Evolutionary conservation across 2,329 filamentous ascomycete genomes (phyloP), one percentile per base, ranked within the genome.

Genomic region (Boeremia exigua): DNA sequence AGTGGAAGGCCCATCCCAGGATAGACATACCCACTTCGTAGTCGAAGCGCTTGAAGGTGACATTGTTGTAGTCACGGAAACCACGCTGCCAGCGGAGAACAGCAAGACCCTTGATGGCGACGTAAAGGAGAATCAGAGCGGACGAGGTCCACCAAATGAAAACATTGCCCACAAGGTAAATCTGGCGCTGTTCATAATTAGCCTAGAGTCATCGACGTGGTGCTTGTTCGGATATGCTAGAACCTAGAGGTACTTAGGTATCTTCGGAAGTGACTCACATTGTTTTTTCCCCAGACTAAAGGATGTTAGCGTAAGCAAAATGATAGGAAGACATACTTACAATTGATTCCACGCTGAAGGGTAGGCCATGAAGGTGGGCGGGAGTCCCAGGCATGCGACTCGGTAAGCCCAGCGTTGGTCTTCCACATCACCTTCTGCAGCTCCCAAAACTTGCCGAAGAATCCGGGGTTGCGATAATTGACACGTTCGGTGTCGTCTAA

Each of bases 371-470:
- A 94, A 30, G 87, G 86, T 29, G 95, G 95, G 40, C 95, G 90
- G 42, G 95, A 98, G 75, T 99, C 95, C 95, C 96, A 99, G 48
- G 93, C 92, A 73, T 99, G 95, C 15, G 93, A 96, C 71, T 99
- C 95, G 25, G 95, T 91, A 44, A 99, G 86, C 38, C 95, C 95
- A 29, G 95, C 95, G 73, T 99, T 99, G 32, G 95, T 99, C 69
- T 85, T 92, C 95, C 95, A 99, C 95, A 99, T 99, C 61, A 99
- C 95, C 77, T 90, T 88, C 74, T 99, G 93, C 39, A 99, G 84
- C 79, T 99, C 95, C 86, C 89, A 92, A 81, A 99, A 99, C 77
- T 99, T 99, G 70, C 91, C 92, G 60, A 99, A 88, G 85, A 99
- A 99, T 27, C 94, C 92, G 12, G 94, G 95, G 67, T 93, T 88